Conservation (phyloP, 805 yeast species). For the Kodamaea restingae region DNA sequence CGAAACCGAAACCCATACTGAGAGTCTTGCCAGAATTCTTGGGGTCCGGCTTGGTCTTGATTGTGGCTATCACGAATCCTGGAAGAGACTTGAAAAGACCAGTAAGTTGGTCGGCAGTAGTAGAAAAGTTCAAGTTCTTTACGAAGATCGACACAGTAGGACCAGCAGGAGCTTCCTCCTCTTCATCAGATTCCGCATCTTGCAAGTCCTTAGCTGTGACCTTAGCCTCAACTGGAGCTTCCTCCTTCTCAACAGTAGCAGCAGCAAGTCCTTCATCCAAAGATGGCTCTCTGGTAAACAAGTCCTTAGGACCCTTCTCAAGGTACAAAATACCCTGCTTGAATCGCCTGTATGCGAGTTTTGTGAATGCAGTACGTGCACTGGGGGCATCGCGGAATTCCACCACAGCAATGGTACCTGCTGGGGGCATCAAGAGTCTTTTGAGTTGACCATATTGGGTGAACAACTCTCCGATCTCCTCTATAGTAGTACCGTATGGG, state of each 20-base stretch:
- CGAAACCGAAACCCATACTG: slow-evolving; percentile 98
- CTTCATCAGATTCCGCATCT: slow-evolving; percentile 18
- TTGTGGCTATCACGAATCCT: slow-evolving; percentile 79
- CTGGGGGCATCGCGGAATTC: slow-evolving; percentile 79
- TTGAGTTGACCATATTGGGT: slow-evolving; percentile 73
- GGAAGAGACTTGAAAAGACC: slow-evolving; percentile 62
- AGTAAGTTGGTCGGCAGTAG: slow-evolving; percentile 55
- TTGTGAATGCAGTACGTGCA: slow-evolving; percentile 86
- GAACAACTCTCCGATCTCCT: slow-evolving; percentile 80
- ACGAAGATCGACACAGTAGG: slow-evolving; percentile 87
- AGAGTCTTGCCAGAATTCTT: slow-evolving; percentile 59
- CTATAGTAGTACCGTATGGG: slow-evolving; percentile 78
- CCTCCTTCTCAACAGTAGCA: slow-evolving; percentile 18
- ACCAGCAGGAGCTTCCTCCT: slow-evolving; percentile 47
- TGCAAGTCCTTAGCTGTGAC: slow-evolving; percentile 41
- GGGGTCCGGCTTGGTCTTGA: slow-evolving; percentile 86
- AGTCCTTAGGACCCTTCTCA: slow-evolving; percentile 88
- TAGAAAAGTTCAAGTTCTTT: slow-evolving; percentile 85
- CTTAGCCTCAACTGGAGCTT: slow-evolving; percentile 44
- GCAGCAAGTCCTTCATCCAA: slow-evolving; percentile 22
- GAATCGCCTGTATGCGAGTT: slow-evolving; percentile 81
- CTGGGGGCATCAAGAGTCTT: slow-evolving; percentile 88
- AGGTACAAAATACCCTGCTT: slow-evolving; percentile 83
- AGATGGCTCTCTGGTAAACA: slow-evolving; percentile 61
- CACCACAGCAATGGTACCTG: slow-evolving; percentile 92